Base-by-base conservation (phyloP, 1,284 basidiomycete species). In the Rugiboletus extremiorientalis region DNA sequence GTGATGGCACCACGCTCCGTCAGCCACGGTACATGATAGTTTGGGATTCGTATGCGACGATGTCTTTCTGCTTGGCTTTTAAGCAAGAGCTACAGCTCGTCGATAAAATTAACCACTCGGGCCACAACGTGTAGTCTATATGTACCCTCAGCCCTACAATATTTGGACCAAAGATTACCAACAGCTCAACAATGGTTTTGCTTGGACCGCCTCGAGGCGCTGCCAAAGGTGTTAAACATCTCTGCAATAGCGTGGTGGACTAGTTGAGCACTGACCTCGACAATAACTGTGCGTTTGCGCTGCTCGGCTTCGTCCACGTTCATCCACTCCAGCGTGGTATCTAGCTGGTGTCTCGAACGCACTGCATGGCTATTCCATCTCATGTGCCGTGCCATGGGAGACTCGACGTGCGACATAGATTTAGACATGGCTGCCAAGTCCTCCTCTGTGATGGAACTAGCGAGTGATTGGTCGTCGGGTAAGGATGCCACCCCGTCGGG, bases 381-480 rank as follows among this genome's bases (percentile, higher is more conserved):
- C 23, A 70, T 65, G 62, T 82, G 74, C 62, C 74, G 61, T 53
- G 67, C 64, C 37, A 72, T 56, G 59, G 72, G 64, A 45, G 79
- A 67, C 43, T 77, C 78, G 12, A 85, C 79, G 63, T 88, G 84
- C 22, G 88, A 85, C 62, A 84, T 83, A 5, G 87, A 89, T 73
- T 86, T 89, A 5, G 88, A 91, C 77, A 91, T 81, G 18, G 82
- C 80, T 20, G 83, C 84, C 52, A 91, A 70, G 65, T 90, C 89
- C 59, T 89, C 88, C 65, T 91, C 89, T n/a, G 79, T 80, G 56
- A 85, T 75, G 40, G 79, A 85, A 60, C 72, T 78, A 45, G 80
- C 72, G 38, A 83, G 60, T 72, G 76, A 62, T 69, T 67, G 64
- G 38, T 72, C 78, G 67, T 87, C 87, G 7, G 74, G 81, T 12